phyloP scores from a whole-genome alignment of 108 stramenopile species.

The Poteriospumella lacustris region DNA sequence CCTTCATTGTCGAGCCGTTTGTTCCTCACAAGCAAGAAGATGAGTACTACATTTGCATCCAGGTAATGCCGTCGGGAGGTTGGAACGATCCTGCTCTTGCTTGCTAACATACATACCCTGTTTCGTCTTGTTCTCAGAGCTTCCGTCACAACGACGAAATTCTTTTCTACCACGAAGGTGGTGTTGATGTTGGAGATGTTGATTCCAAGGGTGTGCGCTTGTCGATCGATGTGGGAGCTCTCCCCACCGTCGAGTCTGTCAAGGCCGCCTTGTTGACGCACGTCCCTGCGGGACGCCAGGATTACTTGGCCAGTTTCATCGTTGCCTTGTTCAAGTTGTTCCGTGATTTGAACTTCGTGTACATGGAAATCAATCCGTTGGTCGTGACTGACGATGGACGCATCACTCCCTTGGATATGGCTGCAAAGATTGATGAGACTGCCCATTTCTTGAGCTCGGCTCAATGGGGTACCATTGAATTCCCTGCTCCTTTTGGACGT shows the following conservation, averaged over 20 bases:
- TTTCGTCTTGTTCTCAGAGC: conserved; percentile 47
- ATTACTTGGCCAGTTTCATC: conserved; percentile 60
- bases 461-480: conserved; percentile 75
- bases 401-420: conserved; percentile 67
- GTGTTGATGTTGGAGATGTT: conserved; percentile 84
- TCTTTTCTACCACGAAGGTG: conserved; percentile 74
- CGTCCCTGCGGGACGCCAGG: conserved; percentile 56
- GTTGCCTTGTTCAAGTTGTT: conserved; percentile 64
- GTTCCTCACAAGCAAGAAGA: conserved; percentile 69
- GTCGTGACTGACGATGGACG: conserved; percentile 57
- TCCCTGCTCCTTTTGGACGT: conserved; percentile 72
- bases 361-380: conserved; percentile 83
- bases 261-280: conserved; percentile 48
- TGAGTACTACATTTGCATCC: conserved; percentile 81
- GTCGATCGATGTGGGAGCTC: conserved; percentile 45
- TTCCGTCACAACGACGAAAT: conserved; percentile 71
- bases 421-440: conserved; percentile 82
- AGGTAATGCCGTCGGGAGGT: not conserved
- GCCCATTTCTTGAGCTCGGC: conserved; percentile 66
- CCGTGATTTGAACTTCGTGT: conserved; percentile 72
- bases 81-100: not conserved
- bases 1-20: conserved; percentile 80
- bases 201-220: conserved; percentile 70
- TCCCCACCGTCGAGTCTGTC: conserved; percentile 27
- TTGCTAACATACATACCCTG: not conserved